Conservation (phyloP, 2,329 filamentous ascomycete species). For the Fusarium vanettenii region DNA sequence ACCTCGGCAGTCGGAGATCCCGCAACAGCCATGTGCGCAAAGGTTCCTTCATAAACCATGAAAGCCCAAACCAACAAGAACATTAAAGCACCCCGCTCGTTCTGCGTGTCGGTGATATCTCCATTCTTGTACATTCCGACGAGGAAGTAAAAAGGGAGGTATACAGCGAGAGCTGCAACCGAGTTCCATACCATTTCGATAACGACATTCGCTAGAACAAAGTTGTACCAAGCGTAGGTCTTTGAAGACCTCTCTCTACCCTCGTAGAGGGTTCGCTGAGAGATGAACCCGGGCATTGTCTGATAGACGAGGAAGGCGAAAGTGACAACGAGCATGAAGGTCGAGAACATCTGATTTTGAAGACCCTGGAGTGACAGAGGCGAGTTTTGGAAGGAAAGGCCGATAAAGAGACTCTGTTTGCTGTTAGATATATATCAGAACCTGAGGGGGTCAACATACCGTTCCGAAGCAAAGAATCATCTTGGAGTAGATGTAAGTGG, state of each 20-base stretch:
- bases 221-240: constrained; percentile 57
- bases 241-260: constrained; percentile 75
- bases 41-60: constrained; percentile 26
- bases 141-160: constrained; percentile 17
- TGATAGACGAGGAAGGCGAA: constrained; percentile 46
- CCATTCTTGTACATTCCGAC: constrained; percentile 26
- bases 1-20: constrained; percentile 29
- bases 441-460: neutral
- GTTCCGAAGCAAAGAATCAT: neutral
- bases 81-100: constrained; percentile 1
- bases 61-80: constrained; percentile 21
- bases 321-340: neutral
- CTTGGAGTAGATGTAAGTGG: constrained; percentile 69
- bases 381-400: neutral
- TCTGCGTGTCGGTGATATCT: constrained; percentile 4
- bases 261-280: constrained; percentile 74
- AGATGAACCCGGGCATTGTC: constrained; percentile 75
- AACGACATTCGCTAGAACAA: constrained; percentile 22
- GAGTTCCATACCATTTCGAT: constrained; percentile 30
- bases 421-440: neutral
- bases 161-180: neutral
- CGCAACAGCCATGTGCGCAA: constrained; percentile 24
- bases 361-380: neutral
- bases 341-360: neutral
- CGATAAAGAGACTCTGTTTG: neutral